Percentiles rank a stretch among this genome's conserved stretches.
Evolutionary conservation across 1,284 basidiomycete species (phyloP).

Genomic region (Abortiporus biennis): DNA sequence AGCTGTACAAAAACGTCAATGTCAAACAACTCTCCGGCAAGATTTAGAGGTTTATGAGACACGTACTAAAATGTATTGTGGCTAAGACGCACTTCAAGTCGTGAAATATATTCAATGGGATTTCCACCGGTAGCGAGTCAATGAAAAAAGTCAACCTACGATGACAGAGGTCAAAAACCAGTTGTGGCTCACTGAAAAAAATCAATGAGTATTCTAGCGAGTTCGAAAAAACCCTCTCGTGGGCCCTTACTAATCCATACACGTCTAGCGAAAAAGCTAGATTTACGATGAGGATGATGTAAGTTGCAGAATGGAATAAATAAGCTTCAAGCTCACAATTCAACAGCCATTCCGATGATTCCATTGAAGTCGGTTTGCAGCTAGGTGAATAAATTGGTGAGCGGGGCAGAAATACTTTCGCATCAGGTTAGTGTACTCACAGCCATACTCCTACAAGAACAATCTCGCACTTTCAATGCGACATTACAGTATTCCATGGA

Average conservation of each 20-base stretch:
- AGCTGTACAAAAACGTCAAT: constrained; percentile 4
- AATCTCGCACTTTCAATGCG: no score
- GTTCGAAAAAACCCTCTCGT: no score
- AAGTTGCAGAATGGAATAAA: constrained; percentile 2
- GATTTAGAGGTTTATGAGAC: no score
- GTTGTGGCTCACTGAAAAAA: constrained; percentile 19
- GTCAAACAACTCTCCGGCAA: no score
- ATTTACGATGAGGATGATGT: not conserved
- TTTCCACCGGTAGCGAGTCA: no score
- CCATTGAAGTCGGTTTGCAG: constrained; percentile 25
- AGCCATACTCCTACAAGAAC: constrained; percentile 22
- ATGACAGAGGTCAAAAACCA: constrained; percentile 21
- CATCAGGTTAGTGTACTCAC: constrained; percentile 11
- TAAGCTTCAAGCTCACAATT: constrained; percentile 14
- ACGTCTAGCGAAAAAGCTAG: constrained; percentile 26
- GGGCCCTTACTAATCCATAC: constrained; percentile 23
- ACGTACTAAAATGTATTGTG: no score
- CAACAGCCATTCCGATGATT: constrained; percentile 23
- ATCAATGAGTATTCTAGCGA: no score
- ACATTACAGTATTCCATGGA: not conserved
- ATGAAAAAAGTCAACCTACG: constrained; percentile 11
- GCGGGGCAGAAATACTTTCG: not conserved
- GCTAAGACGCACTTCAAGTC: no score
- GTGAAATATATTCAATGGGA: no score
- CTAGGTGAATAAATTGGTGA: constrained; percentile 11